These are phyloP conservation scores for Aspergillus tanneri DNA, from an alignment of 2,329 filamentous ascomycete species.

Conservation along the genomic window DNA sequence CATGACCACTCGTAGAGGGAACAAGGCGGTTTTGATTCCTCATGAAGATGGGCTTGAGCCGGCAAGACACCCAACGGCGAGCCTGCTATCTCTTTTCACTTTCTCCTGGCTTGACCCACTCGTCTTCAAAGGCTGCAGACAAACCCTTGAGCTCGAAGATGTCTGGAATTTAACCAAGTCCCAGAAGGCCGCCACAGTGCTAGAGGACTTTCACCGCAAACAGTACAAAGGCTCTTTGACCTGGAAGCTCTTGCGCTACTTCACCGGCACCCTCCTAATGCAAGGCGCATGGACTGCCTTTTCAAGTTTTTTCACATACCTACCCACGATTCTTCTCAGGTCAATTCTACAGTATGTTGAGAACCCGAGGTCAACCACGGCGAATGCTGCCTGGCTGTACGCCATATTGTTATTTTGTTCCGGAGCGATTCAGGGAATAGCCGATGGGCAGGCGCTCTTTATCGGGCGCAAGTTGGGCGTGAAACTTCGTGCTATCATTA, in stretches of 20 bases:
- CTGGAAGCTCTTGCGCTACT: conserved; percentile 79
- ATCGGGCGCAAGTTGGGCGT: conserved; percentile 94
- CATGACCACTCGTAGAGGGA: conserved; percentile 82
- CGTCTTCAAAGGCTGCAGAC: conserved; percentile 83
- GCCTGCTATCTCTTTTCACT: conserved; percentile 80
- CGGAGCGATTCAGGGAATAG: conserved; percentile 76
- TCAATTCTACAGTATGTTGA: conserved; percentile 95
- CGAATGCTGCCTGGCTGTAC: conserved; percentile 92
- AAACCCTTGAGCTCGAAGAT: conserved; percentile 75
- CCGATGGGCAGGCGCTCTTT: conserved; percentile 85
- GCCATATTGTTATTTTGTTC: conserved; percentile 86
- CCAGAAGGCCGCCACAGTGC: conserved; percentile 80
- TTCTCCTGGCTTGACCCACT: conserved; percentile 91
- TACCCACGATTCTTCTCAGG: conserved; percentile 85
- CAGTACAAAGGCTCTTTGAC: conserved; percentile 78
- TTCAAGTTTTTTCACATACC: conserved; percentile 81
- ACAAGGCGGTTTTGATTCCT: conserved; percentile 82
- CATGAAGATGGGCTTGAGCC: conserved; percentile 87
- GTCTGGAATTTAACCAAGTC: conserved; percentile 90
- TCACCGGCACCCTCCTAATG: conserved; percentile 70
- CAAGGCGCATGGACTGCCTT: conserved; percentile 80
- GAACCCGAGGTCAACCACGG: conserved; percentile 68
- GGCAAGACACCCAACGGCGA: conserved; percentile 81
- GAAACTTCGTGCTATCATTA: conserved; percentile 86
- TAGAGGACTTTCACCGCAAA: conserved; percentile 78